These are phyloP conservation scores for Stachybotrys chartarum DNA, from an alignment of 2,329 filamentous ascomycete genomes.

Conservation along the genomic window DNA sequence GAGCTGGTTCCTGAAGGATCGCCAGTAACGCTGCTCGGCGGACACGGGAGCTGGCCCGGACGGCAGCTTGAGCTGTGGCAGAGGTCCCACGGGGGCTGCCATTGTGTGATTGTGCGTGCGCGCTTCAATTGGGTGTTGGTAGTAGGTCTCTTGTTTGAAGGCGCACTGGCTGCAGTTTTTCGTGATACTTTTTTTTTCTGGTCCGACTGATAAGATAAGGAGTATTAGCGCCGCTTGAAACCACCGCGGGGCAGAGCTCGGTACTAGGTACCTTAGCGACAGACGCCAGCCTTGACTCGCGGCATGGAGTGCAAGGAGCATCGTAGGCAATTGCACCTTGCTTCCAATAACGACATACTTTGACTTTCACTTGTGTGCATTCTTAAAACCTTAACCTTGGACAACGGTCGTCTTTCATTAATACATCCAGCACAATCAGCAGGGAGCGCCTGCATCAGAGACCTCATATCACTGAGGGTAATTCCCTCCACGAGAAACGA, in stretches of 20 bases:
- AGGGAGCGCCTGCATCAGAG: too few relatives aligned
- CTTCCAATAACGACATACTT: too few relatives aligned
- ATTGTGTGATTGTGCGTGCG: slow-evolving; percentile 38
- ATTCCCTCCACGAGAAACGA: too few relatives aligned
- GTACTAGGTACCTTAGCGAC: background rate
- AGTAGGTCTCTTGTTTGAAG: slow-evolving; percentile 4
- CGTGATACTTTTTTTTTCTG: background rate
- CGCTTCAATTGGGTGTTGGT: slow-evolving; percentile 7
- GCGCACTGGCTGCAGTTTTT: background rate
- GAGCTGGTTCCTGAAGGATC: slow-evolving; percentile 84
- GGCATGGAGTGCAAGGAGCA: too few relatives aligned
- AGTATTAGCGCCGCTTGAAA: background rate
- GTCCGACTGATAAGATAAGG: slow-evolving; percentile 1
- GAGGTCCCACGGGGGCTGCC: slow-evolving; percentile 78
- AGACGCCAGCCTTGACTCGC: background rate
- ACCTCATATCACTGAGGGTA: too few relatives aligned
- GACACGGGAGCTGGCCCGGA: slow-evolving; percentile 76
- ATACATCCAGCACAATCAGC: too few relatives aligned
- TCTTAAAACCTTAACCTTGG: too few relatives aligned
- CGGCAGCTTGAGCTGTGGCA: slow-evolving; percentile 76
- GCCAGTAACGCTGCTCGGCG: slow-evolving; percentile 94
- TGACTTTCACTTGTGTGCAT: too few relatives aligned
- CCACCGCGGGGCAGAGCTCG: background rate
- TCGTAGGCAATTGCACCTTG: too few relatives aligned
- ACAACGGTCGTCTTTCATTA: too few relatives aligned